phyloP scores from a whole-genome alignment of 768 basidiomycete species.

The Leucocoprinus sp. region DNA sequence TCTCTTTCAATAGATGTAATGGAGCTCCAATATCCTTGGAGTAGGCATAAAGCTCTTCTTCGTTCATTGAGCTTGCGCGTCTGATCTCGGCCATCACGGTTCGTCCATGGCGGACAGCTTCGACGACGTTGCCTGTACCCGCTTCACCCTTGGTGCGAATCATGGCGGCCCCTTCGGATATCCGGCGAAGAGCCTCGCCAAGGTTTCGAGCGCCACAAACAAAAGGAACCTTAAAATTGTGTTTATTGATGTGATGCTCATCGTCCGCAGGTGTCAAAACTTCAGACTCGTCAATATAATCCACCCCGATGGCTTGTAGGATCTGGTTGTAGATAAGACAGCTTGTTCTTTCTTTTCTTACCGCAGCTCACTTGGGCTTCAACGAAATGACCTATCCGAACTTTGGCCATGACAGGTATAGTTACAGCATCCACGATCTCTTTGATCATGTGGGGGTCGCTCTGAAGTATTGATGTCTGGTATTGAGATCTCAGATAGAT shows the following conservation, averaged over 20 bases:
- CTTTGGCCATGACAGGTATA: slow-evolving; percentile 95
- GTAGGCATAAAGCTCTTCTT: slow-evolving; percentile 90
- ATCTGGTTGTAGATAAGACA: slow-evolving; percentile 43
- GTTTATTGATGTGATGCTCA: slow-evolving; percentile 95
- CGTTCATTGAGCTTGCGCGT: slow-evolving; percentile 78
- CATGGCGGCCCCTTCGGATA: slow-evolving; percentile 96
- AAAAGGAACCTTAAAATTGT: slow-evolving; percentile 89
- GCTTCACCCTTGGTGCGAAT: slow-evolving; percentile 97
- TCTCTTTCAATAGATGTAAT: slow-evolving; percentile 93
- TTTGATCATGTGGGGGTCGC: slow-evolving; percentile 96
- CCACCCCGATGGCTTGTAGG: slow-evolving; percentile 86
- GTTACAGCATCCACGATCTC: slow-evolving; percentile 91
- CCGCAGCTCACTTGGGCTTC: slow-evolving; percentile 73
- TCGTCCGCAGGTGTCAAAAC: slow-evolving; percentile 96
- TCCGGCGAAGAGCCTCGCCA: slow-evolving; percentile 92
- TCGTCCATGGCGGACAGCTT: slow-evolving; percentile 90
- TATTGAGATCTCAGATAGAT: slow-evolving; percentile 8
- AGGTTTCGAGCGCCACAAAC: slow-evolving; percentile 95
- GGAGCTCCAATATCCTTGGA: slow-evolving; percentile 92
- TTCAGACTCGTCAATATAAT: slow-evolving; percentile 94
- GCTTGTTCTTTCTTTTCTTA: background rate
- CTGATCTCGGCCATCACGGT: slow-evolving; percentile 80
- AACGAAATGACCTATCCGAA: slow-evolving; percentile 94
- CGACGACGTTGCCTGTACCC: slow-evolving; percentile 84
- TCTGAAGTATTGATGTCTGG: slow-evolving; percentile 35